These are phyloP conservation scores for Ophiostoma perfectum DNA, from an alignment of 2,329 filamentous ascomycete genomes.

Conservation along the genomic window DNA sequence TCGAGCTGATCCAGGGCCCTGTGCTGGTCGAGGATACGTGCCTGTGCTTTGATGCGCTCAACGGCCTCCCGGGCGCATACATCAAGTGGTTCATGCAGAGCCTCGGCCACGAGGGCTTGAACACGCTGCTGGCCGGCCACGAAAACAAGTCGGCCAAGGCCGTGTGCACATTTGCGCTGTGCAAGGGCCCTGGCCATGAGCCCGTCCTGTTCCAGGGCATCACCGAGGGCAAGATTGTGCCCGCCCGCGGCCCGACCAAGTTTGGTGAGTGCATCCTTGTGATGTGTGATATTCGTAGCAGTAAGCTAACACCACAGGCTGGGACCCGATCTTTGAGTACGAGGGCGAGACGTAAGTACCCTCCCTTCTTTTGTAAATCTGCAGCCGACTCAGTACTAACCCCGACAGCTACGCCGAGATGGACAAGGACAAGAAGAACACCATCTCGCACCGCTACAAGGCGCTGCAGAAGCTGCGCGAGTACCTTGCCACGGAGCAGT, in stretches of 20 bases:
- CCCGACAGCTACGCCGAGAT: conserved; percentile 75
- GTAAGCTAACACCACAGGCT: conserved; percentile 53
- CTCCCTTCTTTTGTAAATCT: neutral
- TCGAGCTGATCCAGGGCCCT: conserved; percentile 74
- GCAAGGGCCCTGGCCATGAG: conserved; percentile 73
- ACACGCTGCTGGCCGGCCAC: conserved; percentile 84
- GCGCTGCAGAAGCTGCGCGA: conserved; percentile 80
- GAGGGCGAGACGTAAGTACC: conserved; percentile 67
- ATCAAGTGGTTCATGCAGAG: conserved; percentile 93
- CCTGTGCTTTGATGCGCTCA: conserved; percentile 83
- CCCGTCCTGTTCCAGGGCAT: conserved; percentile 87
- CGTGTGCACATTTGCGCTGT: conserved; percentile 94
- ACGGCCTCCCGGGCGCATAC: conserved; percentile 90
- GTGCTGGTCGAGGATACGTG: conserved; percentile 95
- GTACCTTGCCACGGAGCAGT: conserved; percentile 59
- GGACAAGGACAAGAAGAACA: conserved; percentile 81
- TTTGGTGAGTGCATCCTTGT: conserved; percentile 61
- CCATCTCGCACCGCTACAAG: conserved; percentile 82
- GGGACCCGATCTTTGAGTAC: conserved; percentile 96
- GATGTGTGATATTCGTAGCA: neutral
- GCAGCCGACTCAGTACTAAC: conserved; percentile 12
- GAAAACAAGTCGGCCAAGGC: conserved; percentile 87
- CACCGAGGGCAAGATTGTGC: conserved; percentile 79
- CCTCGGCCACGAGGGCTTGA: conserved; percentile 77
- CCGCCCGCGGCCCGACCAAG: conserved; percentile 67